Percentiles rank a stretch among this genome's conserved stretches.
Evolutionary conservation across 768 basidiomycete genomes (phyloP).

Genomic region (Boletus rubroflammeus): DNA sequence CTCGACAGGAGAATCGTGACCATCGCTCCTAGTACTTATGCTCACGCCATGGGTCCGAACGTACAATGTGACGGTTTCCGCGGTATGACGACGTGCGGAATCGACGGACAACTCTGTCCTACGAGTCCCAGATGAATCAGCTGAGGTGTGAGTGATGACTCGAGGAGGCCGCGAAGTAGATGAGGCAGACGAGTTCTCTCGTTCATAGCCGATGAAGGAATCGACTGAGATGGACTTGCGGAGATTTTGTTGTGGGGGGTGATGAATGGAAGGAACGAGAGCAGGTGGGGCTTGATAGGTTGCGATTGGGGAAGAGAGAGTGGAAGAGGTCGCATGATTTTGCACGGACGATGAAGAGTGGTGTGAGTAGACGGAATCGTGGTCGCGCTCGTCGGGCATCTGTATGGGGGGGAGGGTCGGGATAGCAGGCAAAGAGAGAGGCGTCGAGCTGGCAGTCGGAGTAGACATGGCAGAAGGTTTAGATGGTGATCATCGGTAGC

Average conservation of each 20-base stretch:
- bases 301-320: slow-evolving; percentile 36
- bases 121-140: slow-evolving; percentile 34
- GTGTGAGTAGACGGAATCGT: slow-evolving; percentile 21
- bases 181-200: slow-evolving; percentile 31
- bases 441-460: slow-evolving; percentile 13
- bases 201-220: slow-evolving; percentile 56
- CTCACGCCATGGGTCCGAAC: slow-evolving; percentile 55
- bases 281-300: background rate
- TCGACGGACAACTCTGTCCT: slow-evolving; percentile 26
- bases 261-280: slow-evolving; percentile 20
- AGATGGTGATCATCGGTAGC: slow-evolving; percentile 14
- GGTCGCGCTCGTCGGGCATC: slow-evolving; percentile 35
- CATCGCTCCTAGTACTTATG: slow-evolving; percentile 45
- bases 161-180: slow-evolving; percentile 37
- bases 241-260: slow-evolving; percentile 35
- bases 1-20: slow-evolving; percentile 35
- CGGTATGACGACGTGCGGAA: slow-evolving; percentile 24
- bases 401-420: slow-evolving; percentile 44
- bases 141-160: slow-evolving; percentile 34
- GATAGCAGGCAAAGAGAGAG: slow-evolving; percentile 33
- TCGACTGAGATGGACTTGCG: slow-evolving; percentile 78
- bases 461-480: slow-evolving; percentile 19
- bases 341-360: slow-evolving; percentile 33
- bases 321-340: slow-evolving; percentile 42
- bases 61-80: slow-evolving; percentile 32